Evolutionary conservation across 352 stramenopile species (phyloP).

Genomic region (Phytophthora sojae): DNA sequence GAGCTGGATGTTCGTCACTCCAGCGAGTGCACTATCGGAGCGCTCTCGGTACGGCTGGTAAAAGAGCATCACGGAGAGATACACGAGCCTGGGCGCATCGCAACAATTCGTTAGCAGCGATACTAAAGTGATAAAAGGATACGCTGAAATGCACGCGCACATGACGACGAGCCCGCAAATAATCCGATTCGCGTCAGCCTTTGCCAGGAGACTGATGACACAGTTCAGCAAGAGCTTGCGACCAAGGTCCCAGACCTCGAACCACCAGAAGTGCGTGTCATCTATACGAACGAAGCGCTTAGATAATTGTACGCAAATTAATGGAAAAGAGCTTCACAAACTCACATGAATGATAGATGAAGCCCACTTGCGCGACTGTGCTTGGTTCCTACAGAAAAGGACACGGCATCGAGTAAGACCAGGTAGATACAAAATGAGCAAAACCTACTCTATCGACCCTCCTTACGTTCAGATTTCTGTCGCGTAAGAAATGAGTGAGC

Average conservation of each 20-base stretch:
- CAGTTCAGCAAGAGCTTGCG: constrained; percentile 81
- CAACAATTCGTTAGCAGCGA: background rate
- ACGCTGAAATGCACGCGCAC: constrained; percentile 38
- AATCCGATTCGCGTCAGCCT: constrained; percentile 71
- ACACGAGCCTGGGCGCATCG: constrained; percentile 59
- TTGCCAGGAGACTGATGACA: constrained; percentile 66
- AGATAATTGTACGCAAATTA: background rate
- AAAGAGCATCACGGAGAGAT: constrained; percentile 79
- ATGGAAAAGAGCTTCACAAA: background rate
- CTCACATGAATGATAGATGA: constrained; percentile 84
- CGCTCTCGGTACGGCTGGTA: constrained; percentile 70
- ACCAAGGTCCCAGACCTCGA: constrained; percentile 78
- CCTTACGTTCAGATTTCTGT: constrained; percentile 58
- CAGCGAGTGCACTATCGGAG: constrained; percentile 70
- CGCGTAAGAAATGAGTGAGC: constrained; percentile 61
- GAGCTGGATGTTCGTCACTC: constrained; percentile 76
- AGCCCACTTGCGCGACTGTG: constrained; percentile 76
- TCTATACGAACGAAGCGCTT: constrained; percentile 36
- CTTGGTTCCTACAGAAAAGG: constrained; percentile 59
- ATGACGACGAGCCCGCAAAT: constrained; percentile 75
- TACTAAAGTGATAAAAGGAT: background rate
- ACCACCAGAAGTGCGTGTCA: constrained; percentile 74
- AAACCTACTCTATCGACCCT: too few species aligned
- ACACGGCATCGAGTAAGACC: background rate
- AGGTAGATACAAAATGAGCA: background rate